A percentile compares a stretch with the other conserved stretches of the same genome.
phyloP scores from a whole-genome alignment of 1,284 basidiomycete species.

The Anthracocystis walkeri region DNA sequence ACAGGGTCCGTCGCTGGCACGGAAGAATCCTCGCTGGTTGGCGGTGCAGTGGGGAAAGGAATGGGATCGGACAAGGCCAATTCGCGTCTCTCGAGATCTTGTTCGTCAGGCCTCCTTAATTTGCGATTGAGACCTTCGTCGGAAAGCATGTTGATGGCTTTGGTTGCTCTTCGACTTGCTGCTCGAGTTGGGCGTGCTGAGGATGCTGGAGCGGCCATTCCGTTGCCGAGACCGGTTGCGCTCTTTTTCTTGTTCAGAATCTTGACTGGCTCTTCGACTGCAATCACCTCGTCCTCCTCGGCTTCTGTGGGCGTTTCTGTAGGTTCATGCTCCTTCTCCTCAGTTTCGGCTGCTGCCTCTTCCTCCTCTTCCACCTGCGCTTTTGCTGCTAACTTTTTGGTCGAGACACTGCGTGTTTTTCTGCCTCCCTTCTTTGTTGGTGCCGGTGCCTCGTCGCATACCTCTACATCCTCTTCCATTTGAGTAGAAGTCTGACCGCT shows the following conservation, averaged over 20 bases:
- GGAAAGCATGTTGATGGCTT: conserved; percentile 32
- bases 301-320: not conserved
- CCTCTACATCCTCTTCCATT: conserved; percentile 15
- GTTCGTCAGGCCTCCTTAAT: conserved; percentile 28
- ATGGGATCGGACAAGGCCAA: conserved; percentile 36
- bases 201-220: conserved; percentile 11
- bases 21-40: conserved; percentile 8
- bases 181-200: conserved; percentile 29
- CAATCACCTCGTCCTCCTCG: conserved; percentile 7
- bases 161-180: conserved; percentile 44
- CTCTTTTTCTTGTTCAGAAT: conserved; percentile 37
- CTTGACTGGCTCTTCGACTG: conserved; percentile 17
- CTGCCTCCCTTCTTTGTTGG: conserved; percentile 25
- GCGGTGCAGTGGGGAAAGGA: conserved; percentile 19
- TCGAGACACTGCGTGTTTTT: conserved; percentile 33
- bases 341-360: not conserved
- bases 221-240: conserved; percentile 30
- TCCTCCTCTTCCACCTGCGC: conserved; percentile 20
- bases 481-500: not conserved
- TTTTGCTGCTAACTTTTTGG: conserved; percentile 17
- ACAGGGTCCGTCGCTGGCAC: conserved; percentile 24
- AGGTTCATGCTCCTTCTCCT: too few species aligned
- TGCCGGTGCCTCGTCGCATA: conserved; percentile 1
- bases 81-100: conserved; percentile 33
- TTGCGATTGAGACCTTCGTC: conserved; percentile 43